phyloP scores from a whole-genome alignment of 2,329 filamentous ascomycete species.

The Colletotrichum eremochloae region DNA sequence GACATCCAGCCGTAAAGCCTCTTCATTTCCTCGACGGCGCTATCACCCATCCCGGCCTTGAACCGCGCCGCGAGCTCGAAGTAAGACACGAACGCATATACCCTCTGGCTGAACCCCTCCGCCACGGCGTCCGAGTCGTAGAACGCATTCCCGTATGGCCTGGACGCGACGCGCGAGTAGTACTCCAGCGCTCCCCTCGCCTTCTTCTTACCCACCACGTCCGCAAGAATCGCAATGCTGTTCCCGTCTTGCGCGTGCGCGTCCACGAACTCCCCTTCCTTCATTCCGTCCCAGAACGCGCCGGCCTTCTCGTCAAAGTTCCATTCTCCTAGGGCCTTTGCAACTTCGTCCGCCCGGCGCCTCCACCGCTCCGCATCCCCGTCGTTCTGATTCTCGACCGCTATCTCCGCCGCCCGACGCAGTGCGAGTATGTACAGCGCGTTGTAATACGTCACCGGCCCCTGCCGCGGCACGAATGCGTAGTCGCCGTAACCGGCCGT shows the following conservation, averaged over 20 bases:
- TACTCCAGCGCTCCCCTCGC: conserved; percentile 56
- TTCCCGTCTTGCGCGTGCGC: conserved; percentile 67
- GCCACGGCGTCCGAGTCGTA: conserved; percentile 60
- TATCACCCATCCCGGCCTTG: conserved; percentile 46
- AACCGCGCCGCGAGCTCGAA: conserved; percentile 67
- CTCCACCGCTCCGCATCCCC: conserved; percentile 57
- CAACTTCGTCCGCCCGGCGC: conserved; percentile 52
- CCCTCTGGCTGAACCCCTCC: conserved; percentile 56
- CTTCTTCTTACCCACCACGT: conserved; percentile 48
- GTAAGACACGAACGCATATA: conserved; percentile 66
- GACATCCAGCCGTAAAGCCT: conserved; percentile 66
- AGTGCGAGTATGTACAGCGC: conserved; percentile 63
- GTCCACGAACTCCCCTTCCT: conserved; percentile 45
- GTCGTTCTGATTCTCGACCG: conserved; percentile 48
- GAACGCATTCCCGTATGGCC: conserved; percentile 64
- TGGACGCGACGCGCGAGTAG: conserved; percentile 52
- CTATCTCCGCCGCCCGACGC: conserved; percentile 58
- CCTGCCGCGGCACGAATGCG: conserved; percentile 62
- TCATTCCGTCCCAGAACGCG: conserved; percentile 60
- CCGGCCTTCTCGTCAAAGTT: conserved; percentile 59
- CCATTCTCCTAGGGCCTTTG: conserved; percentile 52
- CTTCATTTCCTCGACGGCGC: conserved; percentile 60
- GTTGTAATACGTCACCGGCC: conserved; percentile 66
- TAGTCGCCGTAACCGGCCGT: conserved; percentile 62
- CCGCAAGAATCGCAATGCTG: conserved; percentile 59